Base-by-base conservation (phyloP, 2,329 filamentous ascomycete genomes). In the Fusarium napiforme region DNA sequence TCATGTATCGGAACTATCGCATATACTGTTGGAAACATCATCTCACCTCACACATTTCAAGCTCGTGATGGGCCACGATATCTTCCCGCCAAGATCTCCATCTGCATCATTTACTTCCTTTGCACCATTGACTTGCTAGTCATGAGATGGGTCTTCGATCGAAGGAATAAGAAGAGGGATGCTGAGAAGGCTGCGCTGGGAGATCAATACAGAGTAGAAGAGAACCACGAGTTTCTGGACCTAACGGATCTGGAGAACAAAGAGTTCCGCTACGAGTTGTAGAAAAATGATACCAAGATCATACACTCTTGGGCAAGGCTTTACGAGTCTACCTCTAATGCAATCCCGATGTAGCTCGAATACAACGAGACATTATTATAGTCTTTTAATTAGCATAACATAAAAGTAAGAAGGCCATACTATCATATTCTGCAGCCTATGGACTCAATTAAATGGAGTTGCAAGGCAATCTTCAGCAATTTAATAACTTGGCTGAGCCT, bases 1-100 rank as follows among this genome's bases (percentile, higher is more conserved):
- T 71, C 73, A 4, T 75, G 72, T n/a, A 73, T 75, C 5, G 72
- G 72, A 4, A 71, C 72, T 6, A 73, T 75, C 32, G 66, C 72
- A 4, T 75, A 75, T 7, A 75, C 72, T 4, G 67, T 75, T 18
- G 73, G 73, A 37, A 75, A 75, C 30, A 75, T 75, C 30, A 75
- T 75, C 39, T 75, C 72, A 7, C 73, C 73, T 2, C 73, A 75
- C 10, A 75, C 73, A 0, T 75, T 75, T 39, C 73, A 75, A 21
- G 69, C 73, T 4, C 60, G 71, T 1, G 73, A 75, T 47, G 72
- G 43, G 10, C 56, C 56, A 40, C n/a, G 70, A 32, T 75, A 75
- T 49, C 46, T 75, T 0, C 73, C 72, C 1, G 73, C 73, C 3
- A 75, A 75, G 26, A 69, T 75, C 15, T 73, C 73, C 0, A 75